Percentiles rank a stretch among this genome's conserved stretches.
Conservation (phyloP, 495 filamentous ascomycete genomes). For the Penicillium pancosmium region DNA sequence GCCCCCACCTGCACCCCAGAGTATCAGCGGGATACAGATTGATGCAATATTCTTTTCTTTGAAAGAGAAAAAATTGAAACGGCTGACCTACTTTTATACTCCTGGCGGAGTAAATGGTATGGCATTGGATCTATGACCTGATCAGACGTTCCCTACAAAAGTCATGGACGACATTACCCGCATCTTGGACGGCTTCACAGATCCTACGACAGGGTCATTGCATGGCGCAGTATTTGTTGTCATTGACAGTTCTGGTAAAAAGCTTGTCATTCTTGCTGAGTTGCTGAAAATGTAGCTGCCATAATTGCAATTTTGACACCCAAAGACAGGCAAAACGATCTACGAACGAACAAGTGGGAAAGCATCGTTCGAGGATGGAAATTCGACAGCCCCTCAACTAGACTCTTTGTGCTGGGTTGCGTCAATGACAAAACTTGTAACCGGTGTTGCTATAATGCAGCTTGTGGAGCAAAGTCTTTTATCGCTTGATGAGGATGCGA, state of each 20-base stretch:
- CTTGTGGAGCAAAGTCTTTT: conserved; percentile 45
- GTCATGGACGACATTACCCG: background rate
- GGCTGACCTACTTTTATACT: background rate
- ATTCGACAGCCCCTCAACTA: background rate
- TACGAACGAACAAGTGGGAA: conserved; percentile 7
- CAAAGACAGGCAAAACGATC: conserved; percentile 1
- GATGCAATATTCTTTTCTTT: background rate
- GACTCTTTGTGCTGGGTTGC: conserved; percentile 23
- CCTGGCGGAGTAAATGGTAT: background rate
- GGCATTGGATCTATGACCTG: background rate
- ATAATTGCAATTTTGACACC: background rate
- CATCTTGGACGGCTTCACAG: conserved; percentile 13
- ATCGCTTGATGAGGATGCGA: conserved; percentile 39
- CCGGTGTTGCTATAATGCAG: conserved; percentile 47
- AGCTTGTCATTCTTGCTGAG: too few species aligned
- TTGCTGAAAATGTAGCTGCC: too few species aligned
- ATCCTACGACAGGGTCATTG: conserved; percentile 12
- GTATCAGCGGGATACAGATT: too few species aligned
- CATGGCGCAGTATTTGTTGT: conserved; percentile 14
- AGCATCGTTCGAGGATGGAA: background rate
- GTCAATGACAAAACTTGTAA: conserved; percentile 39
- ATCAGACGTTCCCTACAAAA: background rate
- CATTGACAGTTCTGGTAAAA: conserved; percentile 12
- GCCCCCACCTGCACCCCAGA: background rate
- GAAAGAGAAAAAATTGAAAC: background rate